Percentiles rank a stretch among this genome's conserved stretches.
Evolutionary conservation across 805 yeast species (phyloP).

Genomic region (Yamadazyma ubonensis): DNA sequence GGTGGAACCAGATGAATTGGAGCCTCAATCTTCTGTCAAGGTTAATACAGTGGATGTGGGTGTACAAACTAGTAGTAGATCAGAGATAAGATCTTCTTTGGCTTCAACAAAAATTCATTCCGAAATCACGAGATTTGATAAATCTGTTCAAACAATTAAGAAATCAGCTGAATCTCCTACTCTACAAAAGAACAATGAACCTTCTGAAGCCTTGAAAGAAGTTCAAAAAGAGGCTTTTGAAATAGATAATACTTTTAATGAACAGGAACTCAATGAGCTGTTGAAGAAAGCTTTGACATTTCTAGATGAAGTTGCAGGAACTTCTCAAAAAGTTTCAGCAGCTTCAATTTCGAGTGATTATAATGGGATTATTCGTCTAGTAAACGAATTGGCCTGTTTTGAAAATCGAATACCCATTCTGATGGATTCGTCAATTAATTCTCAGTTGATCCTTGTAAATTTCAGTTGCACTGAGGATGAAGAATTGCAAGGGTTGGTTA

Average conservation of each 20-base stretch:
- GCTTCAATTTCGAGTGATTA: background rate
- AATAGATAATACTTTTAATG: conserved; percentile 15
- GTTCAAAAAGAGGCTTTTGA: background rate
- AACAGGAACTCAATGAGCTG: conserved; percentile 19
- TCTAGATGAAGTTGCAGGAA: conserved; percentile 19
- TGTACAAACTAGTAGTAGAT: no score
- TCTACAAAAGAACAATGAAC: background rate
- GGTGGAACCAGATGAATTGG: background rate
- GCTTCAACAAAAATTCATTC: no score
- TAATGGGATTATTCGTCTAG: background rate
- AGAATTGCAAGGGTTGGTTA: conserved; percentile 25
- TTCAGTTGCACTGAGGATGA: conserved; percentile 4
- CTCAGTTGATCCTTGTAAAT: background rate
- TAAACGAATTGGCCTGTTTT: background rate
- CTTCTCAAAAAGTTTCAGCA: background rate
- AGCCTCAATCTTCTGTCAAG: background rate
- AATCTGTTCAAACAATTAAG: conserved; percentile 11
- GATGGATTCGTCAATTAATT: conserved; percentile 30
- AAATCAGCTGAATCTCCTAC: background rate
- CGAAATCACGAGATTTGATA: conserved; percentile 9
- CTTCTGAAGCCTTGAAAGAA: background rate
- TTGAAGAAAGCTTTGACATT: conserved; percentile 24
- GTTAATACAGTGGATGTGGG: conserved; percentile 5
- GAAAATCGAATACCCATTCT: conserved; percentile 17
- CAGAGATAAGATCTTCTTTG: no score